Evolutionary conservation across 495 filamentous ascomycete genomes (phyloP).

Genomic region (Podospora pseudoanserina): DNA sequence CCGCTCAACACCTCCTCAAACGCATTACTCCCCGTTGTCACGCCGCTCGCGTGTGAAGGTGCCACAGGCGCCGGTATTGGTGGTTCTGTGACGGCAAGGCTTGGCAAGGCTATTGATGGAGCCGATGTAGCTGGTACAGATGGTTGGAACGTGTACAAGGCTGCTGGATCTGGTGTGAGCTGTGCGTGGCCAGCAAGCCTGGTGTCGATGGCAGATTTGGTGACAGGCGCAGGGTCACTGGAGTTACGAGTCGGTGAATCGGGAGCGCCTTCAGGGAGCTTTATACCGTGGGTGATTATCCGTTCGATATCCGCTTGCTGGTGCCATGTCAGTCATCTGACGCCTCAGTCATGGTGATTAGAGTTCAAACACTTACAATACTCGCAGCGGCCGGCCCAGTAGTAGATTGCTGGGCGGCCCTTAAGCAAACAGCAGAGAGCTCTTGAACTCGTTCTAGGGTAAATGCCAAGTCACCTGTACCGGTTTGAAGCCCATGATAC

Average conservation of each 20-base stretch:
- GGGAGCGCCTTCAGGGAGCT: conserved; percentile 12
- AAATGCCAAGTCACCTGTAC: conserved; percentile 21
- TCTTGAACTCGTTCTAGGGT: conserved; percentile 30
- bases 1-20: conserved; percentile 29
- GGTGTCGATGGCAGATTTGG: neutral
- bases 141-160: conserved; percentile 6
- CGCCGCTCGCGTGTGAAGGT: conserved; percentile 26
- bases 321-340: conserved; percentile 16
- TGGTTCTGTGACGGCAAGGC: conserved; percentile 5
- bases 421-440: conserved; percentile 29
- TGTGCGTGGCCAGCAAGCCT: neutral
- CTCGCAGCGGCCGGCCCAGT: conserved; percentile 33
- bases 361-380: conserved; percentile 36
- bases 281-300: conserved; percentile 37
- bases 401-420: conserved; percentile 27
- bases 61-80: conserved; percentile 9
- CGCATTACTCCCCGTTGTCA: conserved; percentile 29
- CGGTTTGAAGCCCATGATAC: conserved; percentile 33
- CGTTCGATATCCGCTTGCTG: conserved; percentile 47
- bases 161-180: neutral
- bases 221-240: neutral
- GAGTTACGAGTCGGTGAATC: conserved; percentile 7
- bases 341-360: neutral
- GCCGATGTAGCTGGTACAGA: neutral
- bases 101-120: conserved; percentile 9